These are phyloP conservation scores for Saxophila tyrrhenica DNA, from an alignment of 495 filamentous ascomycete genomes.

Conservation along the genomic window DNA sequence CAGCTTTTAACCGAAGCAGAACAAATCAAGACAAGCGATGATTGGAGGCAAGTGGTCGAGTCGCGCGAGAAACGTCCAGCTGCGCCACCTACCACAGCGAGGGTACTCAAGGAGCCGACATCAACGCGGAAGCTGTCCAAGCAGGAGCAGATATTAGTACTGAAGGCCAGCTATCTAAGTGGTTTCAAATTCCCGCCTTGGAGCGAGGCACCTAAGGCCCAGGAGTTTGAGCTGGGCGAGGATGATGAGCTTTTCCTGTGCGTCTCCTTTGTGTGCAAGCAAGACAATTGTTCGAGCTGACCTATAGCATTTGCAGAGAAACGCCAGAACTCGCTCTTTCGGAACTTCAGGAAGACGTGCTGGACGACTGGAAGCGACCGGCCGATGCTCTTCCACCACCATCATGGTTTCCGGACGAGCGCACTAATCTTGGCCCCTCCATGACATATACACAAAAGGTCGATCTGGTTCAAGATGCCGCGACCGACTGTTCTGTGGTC, in stretches of 20 bases:
- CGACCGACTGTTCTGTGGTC: constrained; percentile 93
- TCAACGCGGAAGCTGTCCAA: constrained; percentile 54
- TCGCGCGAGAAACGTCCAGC: no score
- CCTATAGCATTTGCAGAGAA: constrained; percentile 43
- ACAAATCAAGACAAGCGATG: constrained; percentile 47
- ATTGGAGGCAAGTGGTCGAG: constrained; percentile 6
- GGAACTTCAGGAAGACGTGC: constrained; percentile 52
- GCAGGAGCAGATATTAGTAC: constrained; percentile 66
- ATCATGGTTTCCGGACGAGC: constrained; percentile 19
- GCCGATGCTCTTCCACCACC: constrained; percentile 40
- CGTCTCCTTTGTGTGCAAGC: constrained; percentile 23
- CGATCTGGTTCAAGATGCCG: constrained; percentile 86
- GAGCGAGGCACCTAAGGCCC: constrained; percentile 44
- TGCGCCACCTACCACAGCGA: neutral
- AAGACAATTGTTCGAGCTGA: no score
- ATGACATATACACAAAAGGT: constrained; percentile 46
- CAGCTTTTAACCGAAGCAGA: constrained; percentile 58
- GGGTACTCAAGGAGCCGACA: constrained; percentile 29
- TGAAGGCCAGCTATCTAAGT: constrained; percentile 66
- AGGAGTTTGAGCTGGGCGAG: constrained; percentile 40
- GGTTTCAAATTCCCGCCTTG: constrained; percentile 75
- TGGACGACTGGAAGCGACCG: constrained; percentile 74
- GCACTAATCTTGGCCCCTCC: constrained; percentile 28
- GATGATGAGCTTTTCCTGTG: constrained; percentile 43
- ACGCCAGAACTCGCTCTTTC: constrained; percentile 57